Conservation (phyloP, 75 land plant genomes). For the Pinus taeda region DNA sequence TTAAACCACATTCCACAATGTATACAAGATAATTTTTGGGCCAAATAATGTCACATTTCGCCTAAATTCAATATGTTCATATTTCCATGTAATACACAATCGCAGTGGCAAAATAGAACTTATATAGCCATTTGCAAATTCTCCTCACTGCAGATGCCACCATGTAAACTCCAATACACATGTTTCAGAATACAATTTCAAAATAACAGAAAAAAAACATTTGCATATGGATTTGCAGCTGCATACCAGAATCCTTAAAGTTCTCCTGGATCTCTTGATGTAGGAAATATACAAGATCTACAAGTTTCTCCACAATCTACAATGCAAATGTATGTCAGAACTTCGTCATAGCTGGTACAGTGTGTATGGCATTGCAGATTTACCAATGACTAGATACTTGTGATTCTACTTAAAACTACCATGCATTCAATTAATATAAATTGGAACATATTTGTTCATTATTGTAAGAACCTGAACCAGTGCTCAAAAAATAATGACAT, state of each 20-base stretch:
- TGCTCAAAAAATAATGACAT: background rate
- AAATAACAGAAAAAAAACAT: background rate
- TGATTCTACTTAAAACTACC: background rate
- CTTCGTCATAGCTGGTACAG: background rate
- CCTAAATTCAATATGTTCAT: no score
- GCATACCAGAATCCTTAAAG: conserved; percentile 57
- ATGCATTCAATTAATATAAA: background rate
- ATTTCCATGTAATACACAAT: no score
- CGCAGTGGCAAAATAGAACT: no score
- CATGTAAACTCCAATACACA: background rate
- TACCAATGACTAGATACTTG: no score
- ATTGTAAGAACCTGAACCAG: background rate
- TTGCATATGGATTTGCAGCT: background rate
- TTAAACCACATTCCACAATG: no score
- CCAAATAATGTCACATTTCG: no score
- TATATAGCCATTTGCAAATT: no score
- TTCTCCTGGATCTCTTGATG: conserved; percentile 55
- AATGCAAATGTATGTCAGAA: conserved; percentile 5
- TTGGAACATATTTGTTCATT: background rate
- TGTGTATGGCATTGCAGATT: background rate
- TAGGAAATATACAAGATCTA: conserved; percentile 73
- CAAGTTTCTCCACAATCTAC: conserved; percentile 86
- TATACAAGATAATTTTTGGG: no score
- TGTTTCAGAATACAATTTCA: background rate
- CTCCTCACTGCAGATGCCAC: background rate